A percentile compares a stretch with the other conserved stretches of the same genome.
Evolutionary conservation across 176 grass and related monocot genomes (phyloP).

Genomic region (Miscanthus lutarioriparius): DNA sequence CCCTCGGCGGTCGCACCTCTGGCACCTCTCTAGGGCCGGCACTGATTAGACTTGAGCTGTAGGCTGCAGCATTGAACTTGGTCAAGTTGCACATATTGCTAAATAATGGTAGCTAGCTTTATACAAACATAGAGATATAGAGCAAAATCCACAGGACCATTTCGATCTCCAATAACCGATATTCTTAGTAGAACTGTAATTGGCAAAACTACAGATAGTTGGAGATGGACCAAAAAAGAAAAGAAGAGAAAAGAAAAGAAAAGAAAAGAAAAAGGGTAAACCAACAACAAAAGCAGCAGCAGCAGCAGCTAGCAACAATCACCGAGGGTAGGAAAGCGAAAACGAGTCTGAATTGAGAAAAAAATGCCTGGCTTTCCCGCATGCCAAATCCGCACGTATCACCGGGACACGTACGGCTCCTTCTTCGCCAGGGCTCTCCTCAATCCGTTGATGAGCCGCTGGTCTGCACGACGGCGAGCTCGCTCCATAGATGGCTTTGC

Average conservation of each 20-base stretch:
- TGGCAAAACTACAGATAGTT: too few species aligned
- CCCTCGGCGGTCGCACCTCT: too few species aligned
- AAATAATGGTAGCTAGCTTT: too few species aligned
- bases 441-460: slow-evolving; percentile 33
- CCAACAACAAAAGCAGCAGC: slow-evolving; percentile 22
- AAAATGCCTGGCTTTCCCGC: slow-evolving; percentile 75
- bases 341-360: slow-evolving; percentile 45
- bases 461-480: slow-evolving; percentile 19
- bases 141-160: too few species aligned
- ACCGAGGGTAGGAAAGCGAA: slow-evolving; percentile 42
- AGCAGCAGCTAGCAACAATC: slow-evolving; percentile 10
- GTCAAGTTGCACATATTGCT: too few species aligned
- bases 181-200: too few species aligned
- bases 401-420: background rate
- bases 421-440: slow-evolving; percentile 50
- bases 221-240: too few species aligned
- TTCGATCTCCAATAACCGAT: too few species aligned
- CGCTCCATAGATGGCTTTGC: slow-evolving; percentile 32
- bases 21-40: too few species aligned
- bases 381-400: slow-evolving; percentile 38
- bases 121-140: too few species aligned
- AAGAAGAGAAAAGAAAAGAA: background rate
- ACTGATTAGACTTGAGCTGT: too few species aligned
- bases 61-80: too few species aligned
- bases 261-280: background rate